Evolutionary conservation across 768 basidiomycete genomes (phyloP).

Genomic region (Pleurotus giganteus): DNA sequence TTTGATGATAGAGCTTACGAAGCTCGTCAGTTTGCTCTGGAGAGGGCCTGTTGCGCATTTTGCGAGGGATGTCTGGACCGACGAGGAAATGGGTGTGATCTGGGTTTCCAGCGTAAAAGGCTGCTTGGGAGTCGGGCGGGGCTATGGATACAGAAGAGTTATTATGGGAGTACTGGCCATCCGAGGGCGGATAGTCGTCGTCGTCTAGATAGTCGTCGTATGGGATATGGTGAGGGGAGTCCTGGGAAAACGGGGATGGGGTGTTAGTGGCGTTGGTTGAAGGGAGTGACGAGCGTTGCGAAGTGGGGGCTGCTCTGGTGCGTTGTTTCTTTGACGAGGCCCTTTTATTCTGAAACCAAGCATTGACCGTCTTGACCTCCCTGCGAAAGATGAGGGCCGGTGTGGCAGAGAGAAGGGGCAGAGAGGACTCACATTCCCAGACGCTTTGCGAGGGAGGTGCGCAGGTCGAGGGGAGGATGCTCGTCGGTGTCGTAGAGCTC

Average conservation of each 20-base stretch:
- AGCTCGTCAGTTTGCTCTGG: conserved; percentile 68
- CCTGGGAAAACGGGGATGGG: conserved; percentile 29
- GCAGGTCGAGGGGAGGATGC: conserved; percentile 69
- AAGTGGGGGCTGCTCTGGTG: conserved; percentile 26
- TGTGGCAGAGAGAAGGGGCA: conserved; percentile 14
- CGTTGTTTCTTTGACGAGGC: conserved; percentile 77
- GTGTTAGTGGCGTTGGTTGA: conserved; percentile 16
- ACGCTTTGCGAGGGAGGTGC: conserved; percentile 65
- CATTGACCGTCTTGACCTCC: conserved; percentile 83
- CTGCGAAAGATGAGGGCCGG: conserved; percentile 34
- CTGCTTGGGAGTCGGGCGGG: conserved; percentile 25
- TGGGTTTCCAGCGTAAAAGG: conserved; percentile 45
- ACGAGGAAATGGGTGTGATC: conserved; percentile 50
- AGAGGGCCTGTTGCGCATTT: conserved; percentile 64
- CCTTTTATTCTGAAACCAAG: conserved; percentile 87
- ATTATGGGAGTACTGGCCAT: conserved; percentile 26
- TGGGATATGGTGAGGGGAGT: conserved; percentile 28
- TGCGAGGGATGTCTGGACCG: conserved; percentile 54
- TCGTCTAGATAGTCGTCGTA: conserved; percentile 46
- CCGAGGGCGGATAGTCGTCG: conserved; percentile 37
- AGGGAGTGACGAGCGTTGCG: conserved; percentile 24
- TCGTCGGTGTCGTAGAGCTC: conserved; percentile 75
- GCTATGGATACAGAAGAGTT: conserved; percentile 26
- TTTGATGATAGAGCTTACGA: conserved; percentile 58
- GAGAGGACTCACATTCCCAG: conserved; percentile 67